Evolutionary conservation across 495 filamentous ascomycete species (phyloP), one percentile per base, ranked within the genome.

Genomic region (Hypoxylon intermedium): DNA sequence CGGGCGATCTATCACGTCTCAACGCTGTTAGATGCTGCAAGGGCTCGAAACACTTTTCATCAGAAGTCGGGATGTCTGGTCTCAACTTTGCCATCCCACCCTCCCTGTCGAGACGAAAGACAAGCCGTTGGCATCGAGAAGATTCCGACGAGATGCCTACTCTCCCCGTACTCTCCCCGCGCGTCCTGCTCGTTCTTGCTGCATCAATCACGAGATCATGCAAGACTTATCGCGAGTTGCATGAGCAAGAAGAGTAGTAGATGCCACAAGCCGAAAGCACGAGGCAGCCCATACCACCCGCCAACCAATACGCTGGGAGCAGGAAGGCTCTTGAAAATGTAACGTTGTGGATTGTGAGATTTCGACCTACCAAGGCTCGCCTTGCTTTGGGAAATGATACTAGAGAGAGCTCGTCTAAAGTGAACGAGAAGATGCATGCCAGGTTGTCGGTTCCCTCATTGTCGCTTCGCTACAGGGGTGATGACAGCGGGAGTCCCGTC

Each of bases 11-110:
- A 55, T 65, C 62, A 45, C 51, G 62, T 60, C 62, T 60, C 62
- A 45, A 52, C 40, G 28, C 16, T 48, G 26, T 19, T 50, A 28
- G 51, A 42, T 47, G 57, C 62, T 65, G 62, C 62, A 65, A 65
- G 56, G 62, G 55, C 61, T 59, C 61, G 62, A 65, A 56, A 65
- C 62, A 57, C 49, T n/a, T 57, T 56, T 55, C 34, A 65, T 60
- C 45, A 60, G 33, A 57, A 41, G 51, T 60, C 50, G 26, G 48
- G 56, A 65, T 65, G 52, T 34, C 46, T 53, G 23, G 56, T 65
- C 62, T 65, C 52, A 65, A 60, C 56, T 46, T 57, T 60, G 46
- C 56, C 34, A 60, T 60, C 50, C 45, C 44, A 48, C 37, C 49
- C 54, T 57, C 46, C 53, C 43, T 23, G 15, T 36, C n/a, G 44